Evolutionary conservation across 441 rosid species (phyloP), one percentile per base, ranked within the genome.

Genomic region (Gossypium aridum): DNA sequence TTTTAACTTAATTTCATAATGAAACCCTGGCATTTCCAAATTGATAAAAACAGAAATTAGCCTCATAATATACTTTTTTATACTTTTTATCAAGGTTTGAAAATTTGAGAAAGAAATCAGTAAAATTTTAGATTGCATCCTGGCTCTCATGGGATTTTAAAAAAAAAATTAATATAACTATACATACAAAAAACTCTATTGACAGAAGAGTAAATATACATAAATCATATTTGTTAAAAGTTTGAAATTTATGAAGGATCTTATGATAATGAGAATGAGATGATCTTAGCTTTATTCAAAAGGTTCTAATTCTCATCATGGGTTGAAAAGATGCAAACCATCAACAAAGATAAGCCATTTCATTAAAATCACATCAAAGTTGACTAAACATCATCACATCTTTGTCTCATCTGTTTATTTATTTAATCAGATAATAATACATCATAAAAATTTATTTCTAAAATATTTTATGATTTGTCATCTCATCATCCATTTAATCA

Each of bases 1-100:
- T 26, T 76, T 86, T 79, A 80, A 82, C 83, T 74, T 51, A 8
- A 57, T 57, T 65, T 72, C 13, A 28, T 51, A 64, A 64, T 81
- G 39, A 63, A 65, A 62, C 69, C 62, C 3, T 51, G 78, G 61
- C 78, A 72, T 77, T 80, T 82, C 84, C 78, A 77, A 59, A 71
- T 75, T 59, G 76, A 65, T 55, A n/a, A 55, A 20, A 74, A 4
- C 67, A 37, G 75, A 31, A 67, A 31, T 31, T 31, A 31, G 37
- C 37, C 37, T 31, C 37, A 31, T 31, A 31, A 31, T 31, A 31
- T 31, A 31, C 6, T 5, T 31, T 31, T 5, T 31, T 31, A 31
- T 5, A 0, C 7, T 31, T 54, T 54, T 54, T 54, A 17, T 54
- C 7, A 16, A 61, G 59, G 66, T 37, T 19, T 28, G 70, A 75